A percentile compares a stretch with the other conserved stretches of the same genome.
Evolutionary conservation across 768 basidiomycete genomes (phyloP).

Genomic region (Boletus barrowsii): DNA sequence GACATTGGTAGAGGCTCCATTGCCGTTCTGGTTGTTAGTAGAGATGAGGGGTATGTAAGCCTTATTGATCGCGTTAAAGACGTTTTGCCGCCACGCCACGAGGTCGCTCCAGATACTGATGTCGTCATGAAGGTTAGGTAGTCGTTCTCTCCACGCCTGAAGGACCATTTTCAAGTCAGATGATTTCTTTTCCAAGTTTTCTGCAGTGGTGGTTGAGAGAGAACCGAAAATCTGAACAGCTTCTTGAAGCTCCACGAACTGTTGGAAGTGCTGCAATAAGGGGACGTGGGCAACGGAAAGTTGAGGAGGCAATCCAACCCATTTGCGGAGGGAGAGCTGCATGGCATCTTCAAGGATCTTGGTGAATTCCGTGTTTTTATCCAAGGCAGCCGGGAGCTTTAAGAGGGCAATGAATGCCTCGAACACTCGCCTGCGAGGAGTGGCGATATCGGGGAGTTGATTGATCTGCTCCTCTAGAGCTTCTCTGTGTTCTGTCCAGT

Average conservation of each 20-base stretch:
- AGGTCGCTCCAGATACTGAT: slow-evolving; percentile 99
- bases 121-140: slow-evolving; percentile 95
- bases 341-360: slow-evolving; percentile 91
- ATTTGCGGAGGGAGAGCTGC: slow-evolving; percentile 94
- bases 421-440: slow-evolving; percentile 95
- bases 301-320: slow-evolving; percentile 83
- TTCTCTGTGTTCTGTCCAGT: slow-evolving; percentile 85
- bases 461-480: slow-evolving; percentile 77
- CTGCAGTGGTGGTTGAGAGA: slow-evolving; percentile 77
- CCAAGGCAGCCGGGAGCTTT: slow-evolving; percentile 74
- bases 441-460: slow-evolving; percentile 79
- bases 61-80: slow-evolving; percentile 96
- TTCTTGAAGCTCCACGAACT: slow-evolving; percentile 96
- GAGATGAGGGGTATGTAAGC: slow-evolving; percentile 90
- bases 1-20: slow-evolving; percentile 51
- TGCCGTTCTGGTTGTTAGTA: slow-evolving; percentile 48
- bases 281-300: slow-evolving; percentile 93
- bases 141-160: slow-evolving; percentile 93
- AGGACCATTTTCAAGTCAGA: slow-evolving; percentile 95
- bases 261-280: slow-evolving; percentile 95
- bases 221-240: slow-evolving; percentile 93
- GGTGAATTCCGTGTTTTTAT: slow-evolving; percentile 86
- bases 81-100: slow-evolving; percentile 99
- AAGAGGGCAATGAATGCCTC: slow-evolving; percentile 91
- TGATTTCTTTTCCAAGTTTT: slow-evolving; percentile 92